Conservation (phyloP, 2,329 filamentous ascomycete species). For the Aspergillus awamori region DNA sequence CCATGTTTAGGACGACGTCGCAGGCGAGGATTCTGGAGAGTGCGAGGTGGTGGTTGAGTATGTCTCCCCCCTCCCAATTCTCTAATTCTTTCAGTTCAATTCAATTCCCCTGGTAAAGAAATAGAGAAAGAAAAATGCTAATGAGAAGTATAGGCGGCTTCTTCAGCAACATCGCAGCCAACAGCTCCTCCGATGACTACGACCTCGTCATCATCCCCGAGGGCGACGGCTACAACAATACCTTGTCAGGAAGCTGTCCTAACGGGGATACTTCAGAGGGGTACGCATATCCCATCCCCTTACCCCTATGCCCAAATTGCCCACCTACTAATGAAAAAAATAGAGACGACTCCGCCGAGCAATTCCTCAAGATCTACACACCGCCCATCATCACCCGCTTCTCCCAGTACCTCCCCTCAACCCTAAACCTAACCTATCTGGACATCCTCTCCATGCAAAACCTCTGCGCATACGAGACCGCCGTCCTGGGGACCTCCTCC, state of each 20-base stretch:
- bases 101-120: too few relatives aligned
- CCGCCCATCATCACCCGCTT: slow-evolving; percentile 50
- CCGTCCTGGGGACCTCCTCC: slow-evolving; percentile 53
- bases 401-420: slow-evolving; percentile 50
- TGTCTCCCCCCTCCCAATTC: slow-evolving; percentile 18
- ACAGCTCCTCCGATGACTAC: slow-evolving; percentile 28
- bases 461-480: slow-evolving; percentile 59
- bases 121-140: not conserved
- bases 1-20: slow-evolving; percentile 57
- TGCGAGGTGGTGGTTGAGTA: slow-evolving; percentile 49
- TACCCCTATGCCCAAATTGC: slow-evolving; percentile 4
- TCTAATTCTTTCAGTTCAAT: too few relatives aligned
- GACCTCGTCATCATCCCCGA: slow-evolving; percentile 56
- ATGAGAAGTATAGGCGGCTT: slow-evolving; percentile 28
- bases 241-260: slow-evolving; percentile 44
- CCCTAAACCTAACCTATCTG: slow-evolving; percentile 53
- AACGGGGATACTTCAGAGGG: slow-evolving; percentile 40
- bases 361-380: slow-evolving; percentile 53
- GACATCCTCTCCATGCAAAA: slow-evolving; percentile 58
- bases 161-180: slow-evolving; percentile 30
- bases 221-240: slow-evolving; percentile 53
- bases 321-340: not conserved
- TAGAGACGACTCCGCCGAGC: slow-evolving; percentile 33
- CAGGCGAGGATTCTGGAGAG: slow-evolving; percentile 60
- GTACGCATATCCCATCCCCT: slow-evolving; percentile 6